Percentiles rank a stretch among this genome's conserved stretches.
phyloP scores from a whole-genome alignment of 345 rosid species.

The Melastoma malabathricum region DNA sequence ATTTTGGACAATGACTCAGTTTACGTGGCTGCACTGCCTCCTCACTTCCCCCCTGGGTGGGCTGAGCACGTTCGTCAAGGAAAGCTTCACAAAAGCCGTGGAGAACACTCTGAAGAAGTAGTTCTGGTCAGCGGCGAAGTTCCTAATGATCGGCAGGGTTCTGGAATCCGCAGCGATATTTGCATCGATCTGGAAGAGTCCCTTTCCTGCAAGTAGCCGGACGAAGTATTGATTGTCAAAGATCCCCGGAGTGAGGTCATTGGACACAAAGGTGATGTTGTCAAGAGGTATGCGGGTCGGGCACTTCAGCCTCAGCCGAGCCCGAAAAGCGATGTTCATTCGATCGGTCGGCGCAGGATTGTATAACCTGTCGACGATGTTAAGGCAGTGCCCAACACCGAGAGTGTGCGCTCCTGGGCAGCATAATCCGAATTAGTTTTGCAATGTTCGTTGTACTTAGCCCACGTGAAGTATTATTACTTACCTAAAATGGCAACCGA shows the following conservation, averaged over 20 bases:
- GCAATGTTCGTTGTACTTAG: too few relatives aligned
- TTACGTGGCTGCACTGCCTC: slow-evolving; percentile 11
- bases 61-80: slow-evolving; percentile 5
- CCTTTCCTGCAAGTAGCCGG: slow-evolving; percentile 6
- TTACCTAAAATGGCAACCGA: slow-evolving; percentile 22
- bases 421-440: background rate
- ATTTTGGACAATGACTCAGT: background rate
- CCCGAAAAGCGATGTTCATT: slow-evolving; percentile 7
- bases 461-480: background rate
- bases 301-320: slow-evolving; percentile 9
- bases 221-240: slow-evolving; percentile 17
- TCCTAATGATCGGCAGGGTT: slow-evolving; percentile 9
- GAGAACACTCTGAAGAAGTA: slow-evolving; percentile 11
- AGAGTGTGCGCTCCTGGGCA: slow-evolving; percentile 17
- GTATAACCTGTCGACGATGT: slow-evolving; percentile 13
- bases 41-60: slow-evolving; percentile 9
- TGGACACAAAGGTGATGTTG: slow-evolving; percentile 9
- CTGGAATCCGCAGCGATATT: slow-evolving; percentile 11
- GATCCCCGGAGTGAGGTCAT: slow-evolving; percentile 10
- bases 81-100: slow-evolving; percentile 14
- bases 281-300: slow-evolving; percentile 5
- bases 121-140: slow-evolving; percentile 6
- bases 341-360: background rate
- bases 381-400: slow-evolving; percentile 17
- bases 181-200: slow-evolving; percentile 12